Conservation (phyloP, 805 yeast genomes). For the Wickerhamomyces mucosus region DNA sequence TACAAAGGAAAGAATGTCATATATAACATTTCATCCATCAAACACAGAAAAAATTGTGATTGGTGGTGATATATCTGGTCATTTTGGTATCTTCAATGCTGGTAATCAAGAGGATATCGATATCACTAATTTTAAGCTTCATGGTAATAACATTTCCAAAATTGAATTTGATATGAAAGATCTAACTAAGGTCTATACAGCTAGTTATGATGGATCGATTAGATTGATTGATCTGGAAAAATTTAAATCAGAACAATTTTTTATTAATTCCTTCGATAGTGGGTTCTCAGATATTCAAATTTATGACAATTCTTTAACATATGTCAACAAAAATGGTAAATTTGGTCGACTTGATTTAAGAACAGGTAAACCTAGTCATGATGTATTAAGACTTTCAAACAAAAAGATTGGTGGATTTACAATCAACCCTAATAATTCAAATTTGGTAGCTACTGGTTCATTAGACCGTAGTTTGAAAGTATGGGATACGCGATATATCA, state of each 20-base stretch:
- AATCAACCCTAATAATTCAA: conserved; percentile 56
- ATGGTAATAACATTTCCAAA: conserved; percentile 63
- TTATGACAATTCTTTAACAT: conserved; percentile 50
- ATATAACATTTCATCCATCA: conserved; percentile 72
- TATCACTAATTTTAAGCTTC: conserved; percentile 60
- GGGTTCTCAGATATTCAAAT: conserved; percentile 74
- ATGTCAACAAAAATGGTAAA: conserved; percentile 74
- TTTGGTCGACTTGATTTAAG: conserved; percentile 71
- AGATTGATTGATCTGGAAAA: conserved; percentile 60
- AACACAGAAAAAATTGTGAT: conserved; percentile 49
- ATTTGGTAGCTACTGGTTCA: conserved; percentile 80
- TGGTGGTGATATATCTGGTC: conserved; percentile 88
- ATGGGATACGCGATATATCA: conserved; percentile 72
- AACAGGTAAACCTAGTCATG: conserved; percentile 26
- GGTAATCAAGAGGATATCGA: conserved; percentile 33
- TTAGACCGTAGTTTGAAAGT: conserved; percentile 75
- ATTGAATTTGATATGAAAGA: conserved; percentile 43
- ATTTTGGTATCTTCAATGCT: conserved; percentile 83
- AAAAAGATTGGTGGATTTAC: conserved; percentile 89
- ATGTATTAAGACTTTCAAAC: conserved; percentile 51
- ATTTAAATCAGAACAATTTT: conserved; percentile 49
- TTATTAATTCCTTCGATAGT: conserved; percentile 43
- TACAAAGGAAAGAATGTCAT: conserved; percentile 59
- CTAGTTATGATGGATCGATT: conserved; percentile 85
- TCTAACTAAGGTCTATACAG: conserved; percentile 49